Conservation (phyloP, 306 rosid species). For the Medicago arabica region DNA sequence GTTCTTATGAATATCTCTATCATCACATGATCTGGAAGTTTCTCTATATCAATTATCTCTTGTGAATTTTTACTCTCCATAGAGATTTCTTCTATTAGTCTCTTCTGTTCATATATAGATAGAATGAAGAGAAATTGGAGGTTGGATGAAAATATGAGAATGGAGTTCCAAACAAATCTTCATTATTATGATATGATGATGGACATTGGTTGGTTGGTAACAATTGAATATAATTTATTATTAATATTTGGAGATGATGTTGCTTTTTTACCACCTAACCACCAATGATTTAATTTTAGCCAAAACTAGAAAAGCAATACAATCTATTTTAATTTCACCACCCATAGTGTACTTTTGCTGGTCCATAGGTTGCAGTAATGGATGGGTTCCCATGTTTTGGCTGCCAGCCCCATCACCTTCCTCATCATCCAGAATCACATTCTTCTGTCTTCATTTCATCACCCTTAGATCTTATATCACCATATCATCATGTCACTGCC, state of each 20-base stretch:
- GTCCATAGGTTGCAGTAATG: constrained; percentile 10
- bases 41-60: constrained; percentile 36
- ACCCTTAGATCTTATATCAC: background rate
- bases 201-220: constrained; percentile 2
- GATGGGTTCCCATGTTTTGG: constrained; percentile 36
- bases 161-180: background rate
- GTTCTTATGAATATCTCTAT: constrained; percentile 70
- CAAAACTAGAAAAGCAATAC: background rate
- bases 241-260: background rate
- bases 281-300: constrained; percentile 4
- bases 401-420: constrained; percentile 9
- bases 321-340: no score
- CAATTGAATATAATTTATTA: constrained; percentile 2
- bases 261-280: constrained; percentile 19
- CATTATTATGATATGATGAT: background rate
- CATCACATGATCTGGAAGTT: constrained; percentile 72
- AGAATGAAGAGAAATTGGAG: background rate
- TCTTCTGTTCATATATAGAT: background rate
- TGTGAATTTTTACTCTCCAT: constrained; percentile 28
- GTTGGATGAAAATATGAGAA: background rate
- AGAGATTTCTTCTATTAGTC: background rate
- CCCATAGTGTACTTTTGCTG: background rate
- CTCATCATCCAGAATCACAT: constrained; percentile 5
- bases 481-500: background rate
- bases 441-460: constrained; percentile 5